Conservation (phyloP, 164 flowering plant species). For the Houttuynia cordata region DNA sequence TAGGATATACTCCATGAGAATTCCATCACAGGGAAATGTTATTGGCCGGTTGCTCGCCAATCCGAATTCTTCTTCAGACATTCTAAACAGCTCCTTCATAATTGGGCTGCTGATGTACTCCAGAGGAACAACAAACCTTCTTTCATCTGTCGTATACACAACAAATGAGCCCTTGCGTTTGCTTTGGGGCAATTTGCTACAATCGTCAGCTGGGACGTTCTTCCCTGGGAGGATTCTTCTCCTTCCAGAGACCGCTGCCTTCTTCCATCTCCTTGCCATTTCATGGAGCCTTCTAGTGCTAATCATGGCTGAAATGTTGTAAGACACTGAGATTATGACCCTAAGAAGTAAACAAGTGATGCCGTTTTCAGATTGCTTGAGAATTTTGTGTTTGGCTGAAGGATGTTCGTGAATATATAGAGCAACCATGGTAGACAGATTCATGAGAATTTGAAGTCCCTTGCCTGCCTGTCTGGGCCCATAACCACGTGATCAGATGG, state of each 20-base stretch:
- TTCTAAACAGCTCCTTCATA: constrained; percentile 10
- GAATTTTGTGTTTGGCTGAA: not conserved
- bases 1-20: constrained; percentile 11
- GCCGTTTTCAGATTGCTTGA: too few relatives aligned
- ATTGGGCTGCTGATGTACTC: constrained; percentile 5
- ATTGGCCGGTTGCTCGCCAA: constrained; percentile 10
- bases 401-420: not conserved
- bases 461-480: too few relatives aligned
- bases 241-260: not conserved
- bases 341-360: not conserved
- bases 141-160: constrained; percentile 15
- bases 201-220: not conserved
- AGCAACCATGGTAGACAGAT: not conserved
- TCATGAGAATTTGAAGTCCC: too few relatives aligned
- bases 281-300: constrained; percentile 3
- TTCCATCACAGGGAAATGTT: constrained; percentile 14
- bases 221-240: constrained; percentile 8
- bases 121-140: constrained; percentile 16
- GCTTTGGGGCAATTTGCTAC: not conserved
- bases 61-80: constrained; percentile 17
- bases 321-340: not conserved
- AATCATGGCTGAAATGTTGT: not conserved
- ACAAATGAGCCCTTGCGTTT: constrained; percentile 14
- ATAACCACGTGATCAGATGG: too few relatives aligned
- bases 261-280: constrained; percentile 14